Base-by-base conservation (phyloP, 2,329 filamentous ascomycete genomes). In the Aureobasidium uvarum region DNA sequence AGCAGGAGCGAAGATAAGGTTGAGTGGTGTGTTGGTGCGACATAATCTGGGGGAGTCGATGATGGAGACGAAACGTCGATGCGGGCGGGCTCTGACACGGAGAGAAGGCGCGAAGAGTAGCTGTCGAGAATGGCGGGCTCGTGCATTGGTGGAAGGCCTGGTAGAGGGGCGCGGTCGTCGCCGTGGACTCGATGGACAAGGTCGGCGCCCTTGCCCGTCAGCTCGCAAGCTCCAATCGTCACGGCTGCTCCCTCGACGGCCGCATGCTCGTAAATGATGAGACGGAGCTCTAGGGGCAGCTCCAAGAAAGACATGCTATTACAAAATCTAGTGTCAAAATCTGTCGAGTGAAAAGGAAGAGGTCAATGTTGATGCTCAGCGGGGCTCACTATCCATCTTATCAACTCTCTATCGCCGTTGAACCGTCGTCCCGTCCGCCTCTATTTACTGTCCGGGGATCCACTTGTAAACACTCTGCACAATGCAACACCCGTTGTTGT, bases 251-350 rank as follows among this genome's bases (percentile, higher is more conserved):
- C 67, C 63, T 77, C 75, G 65, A 73, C 70, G 28, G 79, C 72
- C 20, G 76, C 74, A 65, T 75, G 75, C 39, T 75, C 72, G 71
- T 80, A 80, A 58, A 80, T 78, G 18, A 74, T 71, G 43, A 79
- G 77, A 51, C 78, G 74, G 28, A 80, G 68, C 70, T 80, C 78
- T 23, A 74, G 71, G 5, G 78, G 77, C 16, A 80, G 69, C 13
- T 69, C 68, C 48, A 76, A 65, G 62, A 76, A 58, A 65, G 60
- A 55, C 60, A 64, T 64, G 59, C 46, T 62, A 38, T 16, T 36
- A 31, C 36, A 52, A 8, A 5, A 52, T 52, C 16, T 23, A 31
- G 7, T 51, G n/a, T 50, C 8, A 13, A 36, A 14, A 4, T 20
- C 36, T 11, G 50, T 52, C 16, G 18, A 52, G 18, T 5, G 11